Percentiles rank a stretch among this genome's conserved stretches.
Conservation (phyloP, 169 alveolate genomes). For the Plasmodium gonderi region DNA sequence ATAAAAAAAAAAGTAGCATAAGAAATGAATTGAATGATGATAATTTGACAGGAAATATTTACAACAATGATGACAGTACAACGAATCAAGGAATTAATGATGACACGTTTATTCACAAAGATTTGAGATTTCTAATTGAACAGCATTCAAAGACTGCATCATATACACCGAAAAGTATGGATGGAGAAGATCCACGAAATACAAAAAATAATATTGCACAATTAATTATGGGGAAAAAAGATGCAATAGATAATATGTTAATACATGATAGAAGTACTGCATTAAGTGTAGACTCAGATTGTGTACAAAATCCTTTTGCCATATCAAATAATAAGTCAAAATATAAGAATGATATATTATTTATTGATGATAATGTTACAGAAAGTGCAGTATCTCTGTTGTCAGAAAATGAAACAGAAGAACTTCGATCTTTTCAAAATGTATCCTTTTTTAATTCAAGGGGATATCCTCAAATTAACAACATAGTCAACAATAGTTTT, state of each 20-base stretch:
- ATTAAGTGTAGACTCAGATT: not conserved
- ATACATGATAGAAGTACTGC: constrained; percentile 10
- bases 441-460: constrained; percentile 31
- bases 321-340: not conserved
- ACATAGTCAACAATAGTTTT: constrained; percentile 23
- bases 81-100: not conserved
- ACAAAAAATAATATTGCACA: not conserved
- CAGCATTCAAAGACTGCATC: constrained; percentile 11
- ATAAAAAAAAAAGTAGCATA: constrained; percentile 11
- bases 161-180: not conserved
- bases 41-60: not conserved
- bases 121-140: constrained; percentile 14
- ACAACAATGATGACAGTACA: not conserved
- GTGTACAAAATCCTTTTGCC: not conserved
- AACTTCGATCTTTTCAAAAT: constrained; percentile 44
- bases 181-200: not conserved
- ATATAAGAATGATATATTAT: not conserved
- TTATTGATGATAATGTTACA: constrained; percentile 48
- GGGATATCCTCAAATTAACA: constrained; percentile 21
- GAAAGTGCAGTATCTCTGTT: constrained; percentile 36
- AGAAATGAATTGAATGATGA: not conserved
- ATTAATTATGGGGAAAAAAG: not conserved
- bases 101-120: not conserved
- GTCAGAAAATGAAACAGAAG: constrained; percentile 62
- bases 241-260: not conserved